phyloP scores from a whole-genome alignment of 768 basidiomycete species.

The Ephemerocybe angulata region DNA sequence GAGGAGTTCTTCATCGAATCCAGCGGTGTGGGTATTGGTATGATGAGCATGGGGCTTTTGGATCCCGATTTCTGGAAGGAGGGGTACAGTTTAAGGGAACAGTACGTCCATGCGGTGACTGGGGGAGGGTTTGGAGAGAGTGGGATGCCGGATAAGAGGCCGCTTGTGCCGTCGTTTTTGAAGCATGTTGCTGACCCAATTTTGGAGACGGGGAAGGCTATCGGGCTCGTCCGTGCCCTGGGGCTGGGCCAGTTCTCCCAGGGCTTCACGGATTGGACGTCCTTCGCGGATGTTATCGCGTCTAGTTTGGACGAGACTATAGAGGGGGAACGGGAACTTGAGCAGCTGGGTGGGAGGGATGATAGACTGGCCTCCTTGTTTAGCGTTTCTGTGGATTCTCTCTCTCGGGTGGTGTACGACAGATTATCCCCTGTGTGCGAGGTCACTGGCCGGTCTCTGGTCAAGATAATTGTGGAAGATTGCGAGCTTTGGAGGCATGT shows the following conservation, averaged over 20 bases:
- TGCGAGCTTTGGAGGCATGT: slow-evolving; percentile 66
- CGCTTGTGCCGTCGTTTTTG: slow-evolving; percentile 58
- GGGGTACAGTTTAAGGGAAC: slow-evolving; percentile 56
- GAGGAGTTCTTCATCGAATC: slow-evolving; percentile 82
- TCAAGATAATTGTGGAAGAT: slow-evolving; percentile 59
- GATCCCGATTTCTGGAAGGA: slow-evolving; percentile 81
- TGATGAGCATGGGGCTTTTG: slow-evolving; percentile 46
- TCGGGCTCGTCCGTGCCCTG: slow-evolving; percentile 68
- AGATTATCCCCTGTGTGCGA: slow-evolving; percentile 55
- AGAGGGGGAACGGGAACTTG: background rate
- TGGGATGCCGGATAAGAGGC: slow-evolving; percentile 25
- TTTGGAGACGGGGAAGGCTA: slow-evolving; percentile 69
- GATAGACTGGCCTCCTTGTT: slow-evolving; percentile 22
- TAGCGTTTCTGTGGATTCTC: slow-evolving; percentile 56
- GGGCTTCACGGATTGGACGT: slow-evolving; percentile 34
- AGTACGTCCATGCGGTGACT: slow-evolving; percentile 21
- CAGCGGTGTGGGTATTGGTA: slow-evolving; percentile 53
- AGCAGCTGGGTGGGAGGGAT: background rate
- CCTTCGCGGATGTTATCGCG: slow-evolving; percentile 38
- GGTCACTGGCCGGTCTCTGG: slow-evolving; percentile 47
- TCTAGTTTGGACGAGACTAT: slow-evolving; percentile 15
- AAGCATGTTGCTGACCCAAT: slow-evolving; percentile 54
- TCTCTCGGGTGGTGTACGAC: slow-evolving; percentile 63
- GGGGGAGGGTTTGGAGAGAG: slow-evolving; percentile 18
- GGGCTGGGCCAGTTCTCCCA: slow-evolving; percentile 31